Evolutionary conservation across 495 filamentous ascomycete genomes (phyloP).

Genomic region (Clavariopsis aquatica): DNA sequence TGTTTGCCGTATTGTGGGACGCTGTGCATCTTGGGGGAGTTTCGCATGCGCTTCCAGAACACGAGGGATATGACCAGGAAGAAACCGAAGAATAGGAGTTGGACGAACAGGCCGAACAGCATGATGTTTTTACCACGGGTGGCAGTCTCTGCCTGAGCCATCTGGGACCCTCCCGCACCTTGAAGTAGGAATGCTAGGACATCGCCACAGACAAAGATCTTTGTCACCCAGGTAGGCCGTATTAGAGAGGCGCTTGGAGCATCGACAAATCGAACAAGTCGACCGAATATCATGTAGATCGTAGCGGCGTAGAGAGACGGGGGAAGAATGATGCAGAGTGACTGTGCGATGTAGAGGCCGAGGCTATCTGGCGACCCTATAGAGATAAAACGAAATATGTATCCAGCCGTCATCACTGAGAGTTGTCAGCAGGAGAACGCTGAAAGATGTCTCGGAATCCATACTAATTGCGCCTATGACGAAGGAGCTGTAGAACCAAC

Average conservation of each 20-base stretch:
- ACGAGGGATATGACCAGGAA: conserved; percentile 32
- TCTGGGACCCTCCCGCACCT: neutral
- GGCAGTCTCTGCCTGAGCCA: neutral
- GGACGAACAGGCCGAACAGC: conserved; percentile 35
- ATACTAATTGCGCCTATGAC: conserved; percentile 8
- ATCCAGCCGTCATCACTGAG: conserved; percentile 14
- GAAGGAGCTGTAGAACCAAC: conserved; percentile 14
- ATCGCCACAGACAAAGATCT: conserved; percentile 43
- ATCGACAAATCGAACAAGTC: conserved; percentile 33
- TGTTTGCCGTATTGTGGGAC: conserved; percentile 12
- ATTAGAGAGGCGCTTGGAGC: conserved; percentile 33
- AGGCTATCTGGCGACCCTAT: conserved; percentile 11
- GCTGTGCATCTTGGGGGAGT: conserved; percentile 17
- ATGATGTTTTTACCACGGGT: conserved; percentile 18
- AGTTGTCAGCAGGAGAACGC: neutral
- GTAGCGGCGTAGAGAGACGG: conserved; percentile 37
- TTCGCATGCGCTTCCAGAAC: conserved; percentile 28
- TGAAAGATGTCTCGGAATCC: neutral
- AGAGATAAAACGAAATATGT: conserved; percentile 7
- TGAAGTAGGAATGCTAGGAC: conserved; percentile 36
- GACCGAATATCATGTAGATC: conserved; percentile 44
- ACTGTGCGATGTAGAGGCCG: conserved; percentile 40
- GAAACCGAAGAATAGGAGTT: conserved; percentile 39
- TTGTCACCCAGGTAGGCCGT: conserved; percentile 36
- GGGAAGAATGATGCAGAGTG: conserved; percentile 37